Conservation (phyloP, 768 basidiomycete genomes). For the Kwoniella heveanensis region DNA sequence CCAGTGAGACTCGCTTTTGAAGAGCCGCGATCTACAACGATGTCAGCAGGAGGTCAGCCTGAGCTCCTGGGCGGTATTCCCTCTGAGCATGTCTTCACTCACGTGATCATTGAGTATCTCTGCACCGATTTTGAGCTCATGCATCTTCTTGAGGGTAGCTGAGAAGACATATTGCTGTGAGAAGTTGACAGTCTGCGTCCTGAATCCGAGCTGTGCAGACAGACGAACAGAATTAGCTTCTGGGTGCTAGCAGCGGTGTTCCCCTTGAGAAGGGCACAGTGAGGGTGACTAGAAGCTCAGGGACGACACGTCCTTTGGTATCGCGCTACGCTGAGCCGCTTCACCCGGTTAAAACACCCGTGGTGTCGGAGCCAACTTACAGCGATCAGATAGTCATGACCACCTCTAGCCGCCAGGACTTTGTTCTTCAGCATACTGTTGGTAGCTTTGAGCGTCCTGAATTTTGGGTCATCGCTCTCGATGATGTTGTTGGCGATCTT, state of each 20-base stretch:
- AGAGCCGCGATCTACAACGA: constrained; percentile 25
- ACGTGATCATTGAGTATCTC: constrained; percentile 43
- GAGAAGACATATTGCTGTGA: constrained; percentile 30
- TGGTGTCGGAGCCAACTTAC: too few species aligned
- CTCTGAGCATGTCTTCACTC: too few species aligned
- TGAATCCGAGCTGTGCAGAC: constrained; percentile 52
- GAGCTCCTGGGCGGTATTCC: too few species aligned
- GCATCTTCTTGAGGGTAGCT: constrained; percentile 34
- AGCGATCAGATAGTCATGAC: constrained; percentile 46
- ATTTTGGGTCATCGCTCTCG: constrained; percentile 41
- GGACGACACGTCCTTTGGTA: too few species aligned
- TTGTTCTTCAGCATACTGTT: constrained; percentile 43
- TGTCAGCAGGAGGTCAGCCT: neutral
- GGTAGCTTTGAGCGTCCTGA: constrained; percentile 35
- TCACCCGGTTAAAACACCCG: too few species aligned
- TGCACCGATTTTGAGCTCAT: constrained; percentile 37
- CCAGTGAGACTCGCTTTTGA: constrained; percentile 26
- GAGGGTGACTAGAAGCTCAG: too few species aligned
- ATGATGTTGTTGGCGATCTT: constrained; percentile 46
- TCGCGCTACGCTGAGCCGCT: too few species aligned
- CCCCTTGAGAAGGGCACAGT: too few species aligned
- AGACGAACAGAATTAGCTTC: too few species aligned
- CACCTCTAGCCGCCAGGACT: constrained; percentile 40
- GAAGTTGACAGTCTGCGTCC: constrained; percentile 41
- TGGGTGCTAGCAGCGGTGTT: too few species aligned